Conservation (phyloP, 331 rosid species). For the Malus hybrid region DNA sequence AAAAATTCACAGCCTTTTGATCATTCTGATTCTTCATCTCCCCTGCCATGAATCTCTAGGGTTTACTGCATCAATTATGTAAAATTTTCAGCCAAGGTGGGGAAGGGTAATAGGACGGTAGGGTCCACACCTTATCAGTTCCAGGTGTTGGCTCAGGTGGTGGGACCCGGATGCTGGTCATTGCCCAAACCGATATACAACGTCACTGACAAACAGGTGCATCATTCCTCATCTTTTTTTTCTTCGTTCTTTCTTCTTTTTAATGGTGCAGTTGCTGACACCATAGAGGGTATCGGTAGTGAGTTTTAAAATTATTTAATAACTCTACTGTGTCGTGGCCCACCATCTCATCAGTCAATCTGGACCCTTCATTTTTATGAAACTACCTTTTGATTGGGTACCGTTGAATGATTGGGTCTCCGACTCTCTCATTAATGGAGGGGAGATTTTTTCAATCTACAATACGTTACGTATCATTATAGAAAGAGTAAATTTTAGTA, state of each 20-base stretch:
- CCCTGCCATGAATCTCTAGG: conserved; percentile 39
- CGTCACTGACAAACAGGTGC: conserved; percentile 99
- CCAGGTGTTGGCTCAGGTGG: conserved; percentile 97
- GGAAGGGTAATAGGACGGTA: conserved; percentile 43
- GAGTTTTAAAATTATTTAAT: conserved; percentile 34
- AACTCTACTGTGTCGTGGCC: conserved; percentile 36
- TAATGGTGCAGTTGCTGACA: conserved; percentile 40
- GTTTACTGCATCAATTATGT: conserved; percentile 69
- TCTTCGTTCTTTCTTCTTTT: neutral
- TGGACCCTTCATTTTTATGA: conserved; percentile 38
- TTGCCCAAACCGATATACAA: conserved; percentile 81
- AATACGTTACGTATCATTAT: no score
- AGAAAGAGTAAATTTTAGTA: no score
- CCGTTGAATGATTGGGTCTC: conserved; percentile 56
- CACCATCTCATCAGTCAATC: conserved; percentile 52
- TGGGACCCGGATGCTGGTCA: conserved; percentile 54
- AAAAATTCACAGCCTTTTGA: conserved; percentile 15
- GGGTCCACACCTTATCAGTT: conserved; percentile 82
- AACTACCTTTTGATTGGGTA: conserved; percentile 13
- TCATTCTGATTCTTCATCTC: conserved; percentile 23
- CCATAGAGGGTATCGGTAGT: conserved; percentile 36
- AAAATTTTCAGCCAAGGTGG: conserved; percentile 20
- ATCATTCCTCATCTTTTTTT: conserved; percentile 67
- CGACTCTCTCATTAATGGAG: neutral
- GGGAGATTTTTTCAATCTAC: neutral